A percentile compares a stretch with the other conserved stretches of the same genome.
phyloP scores from a whole-genome alignment of 2,329 filamentous ascomycete genomes.

The Fusarium concolor region DNA sequence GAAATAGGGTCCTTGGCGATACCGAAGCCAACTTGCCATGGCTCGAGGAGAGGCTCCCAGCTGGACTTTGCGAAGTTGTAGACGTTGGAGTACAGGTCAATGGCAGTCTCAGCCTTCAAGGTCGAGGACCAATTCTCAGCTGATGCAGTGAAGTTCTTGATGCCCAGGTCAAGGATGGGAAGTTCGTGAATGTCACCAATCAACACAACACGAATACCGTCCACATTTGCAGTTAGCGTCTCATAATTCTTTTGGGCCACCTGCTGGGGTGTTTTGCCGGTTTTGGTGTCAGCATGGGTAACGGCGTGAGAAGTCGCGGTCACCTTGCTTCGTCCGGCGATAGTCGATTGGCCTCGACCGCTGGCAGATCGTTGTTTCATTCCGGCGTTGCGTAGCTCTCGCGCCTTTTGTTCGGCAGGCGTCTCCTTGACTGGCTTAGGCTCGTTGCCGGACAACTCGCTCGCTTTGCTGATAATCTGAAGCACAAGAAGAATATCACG shows the following conservation, averaged over 20 bases:
- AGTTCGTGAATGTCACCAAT: slow-evolving; percentile 97
- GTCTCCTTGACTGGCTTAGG: slow-evolving; percentile 56
- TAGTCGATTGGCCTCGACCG: slow-evolving; percentile 65
- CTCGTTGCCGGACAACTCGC: slow-evolving; percentile 81
- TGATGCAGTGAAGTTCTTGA: slow-evolving; percentile 87
- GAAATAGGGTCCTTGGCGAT: slow-evolving; percentile 81
- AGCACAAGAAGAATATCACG: slow-evolving; percentile 94
- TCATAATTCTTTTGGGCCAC: slow-evolving; percentile 61
- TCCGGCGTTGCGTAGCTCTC: slow-evolving; percentile 62
- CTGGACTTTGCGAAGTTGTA: slow-evolving; percentile 99
- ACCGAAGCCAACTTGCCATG: slow-evolving; percentile 94
- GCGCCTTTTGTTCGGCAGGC: slow-evolving; percentile 65
- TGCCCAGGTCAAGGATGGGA: slow-evolving; percentile 91
- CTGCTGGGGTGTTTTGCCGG: slow-evolving; percentile 25
- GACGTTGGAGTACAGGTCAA: slow-evolving; percentile 94
- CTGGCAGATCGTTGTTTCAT: slow-evolving; percentile 69
- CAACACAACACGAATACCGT: slow-evolving; percentile 90
- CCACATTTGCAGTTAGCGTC: slow-evolving; percentile 85
- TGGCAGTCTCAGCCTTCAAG: slow-evolving; percentile 86
- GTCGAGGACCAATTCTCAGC: slow-evolving; percentile 92
- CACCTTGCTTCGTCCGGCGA: slow-evolving; percentile 53
- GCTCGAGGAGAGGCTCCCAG: slow-evolving; percentile 96
- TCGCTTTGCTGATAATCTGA: slow-evolving; percentile 91
- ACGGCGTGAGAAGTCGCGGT: slow-evolving; percentile 52
- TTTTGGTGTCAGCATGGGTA: slow-evolving; percentile 41